These are phyloP conservation scores for Blastomyces percursus DNA, from an alignment of 2,329 filamentous ascomycete genomes.

Conservation along the genomic window DNA sequence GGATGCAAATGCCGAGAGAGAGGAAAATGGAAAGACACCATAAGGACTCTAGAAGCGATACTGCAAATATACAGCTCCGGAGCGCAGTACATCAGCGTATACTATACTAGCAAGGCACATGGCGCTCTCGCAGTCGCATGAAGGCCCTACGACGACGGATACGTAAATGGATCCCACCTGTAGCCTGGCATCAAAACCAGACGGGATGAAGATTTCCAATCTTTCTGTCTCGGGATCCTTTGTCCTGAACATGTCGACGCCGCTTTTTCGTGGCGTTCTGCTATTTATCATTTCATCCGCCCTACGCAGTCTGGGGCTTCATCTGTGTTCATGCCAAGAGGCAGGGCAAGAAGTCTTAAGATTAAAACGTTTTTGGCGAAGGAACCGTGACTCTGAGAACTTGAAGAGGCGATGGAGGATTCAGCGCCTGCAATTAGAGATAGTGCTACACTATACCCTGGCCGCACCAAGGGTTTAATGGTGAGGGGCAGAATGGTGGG, in stretches of 20 bases:
- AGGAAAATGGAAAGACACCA: neutral
- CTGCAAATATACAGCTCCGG: neutral
- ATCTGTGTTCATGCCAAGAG: neutral
- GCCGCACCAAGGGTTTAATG: neutral
- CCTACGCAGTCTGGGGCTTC: neutral
- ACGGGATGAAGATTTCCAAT: neutral
- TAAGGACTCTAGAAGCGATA: neutral
- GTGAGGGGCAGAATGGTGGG: neutral
- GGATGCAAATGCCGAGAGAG: neutral
- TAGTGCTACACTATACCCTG: neutral
- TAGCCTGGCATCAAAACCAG: neutral
- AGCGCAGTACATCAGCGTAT: neutral
- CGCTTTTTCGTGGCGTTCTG: neutral
- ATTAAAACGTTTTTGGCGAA: neutral
- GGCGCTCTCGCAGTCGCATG: neutral
- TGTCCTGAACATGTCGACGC: neutral
- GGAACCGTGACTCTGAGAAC: neutral
- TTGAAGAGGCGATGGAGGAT: neutral
- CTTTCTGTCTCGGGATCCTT: neutral
- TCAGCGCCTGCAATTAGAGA: neutral
- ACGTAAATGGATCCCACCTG: neutral
- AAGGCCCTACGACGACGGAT: neutral
- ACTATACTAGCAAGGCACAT: neutral
- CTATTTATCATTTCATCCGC: neutral
- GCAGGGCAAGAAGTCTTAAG: neutral